Base-by-base conservation (phyloP, 345 rosid genomes). In the Pugionium dolabratum region DNA sequence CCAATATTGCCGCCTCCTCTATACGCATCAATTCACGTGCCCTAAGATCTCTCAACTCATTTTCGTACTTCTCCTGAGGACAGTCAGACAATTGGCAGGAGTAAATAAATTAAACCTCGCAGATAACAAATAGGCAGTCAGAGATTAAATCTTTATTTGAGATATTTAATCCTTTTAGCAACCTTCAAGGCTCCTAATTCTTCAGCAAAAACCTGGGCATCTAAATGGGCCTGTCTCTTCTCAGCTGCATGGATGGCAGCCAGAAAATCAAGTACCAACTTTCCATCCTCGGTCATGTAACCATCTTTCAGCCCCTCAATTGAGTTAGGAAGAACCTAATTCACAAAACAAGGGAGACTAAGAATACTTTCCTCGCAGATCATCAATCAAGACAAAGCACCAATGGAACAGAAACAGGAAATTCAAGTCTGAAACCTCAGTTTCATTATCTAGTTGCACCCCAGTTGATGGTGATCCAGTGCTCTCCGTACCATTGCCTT, bases 1-100 rank as follows among this genome's bases (percentile, higher is more conserved):
- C 93, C 75, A 91, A 70, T 45, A 95, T 83, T 47, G 97, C 97
- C 32, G 93, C 99, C 82, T 95, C 95, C 83, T 95, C 97, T 10
- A 85, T 82, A 67, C 64, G 88, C 99, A 95, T 95, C 41, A 95
- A 90, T 67, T 89, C 96, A 73, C 96, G 87, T 2, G 93, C 96
- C 76, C 90, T 89, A 32, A 80, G 84, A 78, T 95, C 95, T 76
- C 90, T 84, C 77, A 91, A 66, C 73, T 91, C 90, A 71, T 83
- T 95, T 74, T 95, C 99, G 62, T 83, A 89, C 80, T 82, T 87
- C 69, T 84, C 97, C 97, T 91, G 80, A 64, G 75, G n/a, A 76
- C 51, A 36, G n/a, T 39, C 26, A 63, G 51, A 50, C 31, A 52
- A 62, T 28, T 39, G 9, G 35, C 56, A 37, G n/a, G 10, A 43